Base-by-base conservation (phyloP, 768 basidiomycete species). In the Dentipellis sp. region DNA sequence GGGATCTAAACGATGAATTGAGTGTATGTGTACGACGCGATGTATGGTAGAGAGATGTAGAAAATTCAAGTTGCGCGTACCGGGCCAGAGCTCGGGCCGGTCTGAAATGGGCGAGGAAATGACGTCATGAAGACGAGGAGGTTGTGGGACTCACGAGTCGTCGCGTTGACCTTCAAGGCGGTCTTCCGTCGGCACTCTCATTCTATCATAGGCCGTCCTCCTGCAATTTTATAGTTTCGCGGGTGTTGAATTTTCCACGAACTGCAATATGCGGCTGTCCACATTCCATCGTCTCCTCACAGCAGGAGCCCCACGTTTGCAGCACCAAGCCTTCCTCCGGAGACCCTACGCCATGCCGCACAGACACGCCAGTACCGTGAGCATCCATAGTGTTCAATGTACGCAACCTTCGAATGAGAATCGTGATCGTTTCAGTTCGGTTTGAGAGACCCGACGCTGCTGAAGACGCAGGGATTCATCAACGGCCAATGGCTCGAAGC, bases 401-500 rank as follows among this genome's bases (percentile, higher is more conserved):
- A 21, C 50, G 38, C 16, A 36, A 17, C 10, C 8, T 48, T 52
- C 16, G 23, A 40, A 22, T 16, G 14, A 29, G 6, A 3, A 29
- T 29, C 12, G 19, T 42, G 14, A 9, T 19, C 40, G 40, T 19
- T 39, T 35, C n/a, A 62, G 60, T 36, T 57, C 16, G 59, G 59
- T 37, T 75, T 97, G 58, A 88, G 85, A 65, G 94, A 97, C 64
- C 66, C 84, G 0, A 77, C 79, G 5, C 69, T 97, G 56, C 74
- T 94, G 65, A 86, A 83, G 62, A 80, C 80, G 23, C 82, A 91
- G 70, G 90, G 78, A 0, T 78, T 85, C 57, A 88, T 97, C 66
- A 80, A 84, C 64, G 94, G 94, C 0, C 81, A 93, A 69, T 93
- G 91, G 88, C 74, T 91, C 2, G 83, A 88, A 59, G 84, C 90